Percentiles rank a stretch among this genome's conserved stretches.
Evolutionary conservation across 2,329 filamentous ascomycete species (phyloP).

Genomic region (Scedosporium apiospermum): DNA sequence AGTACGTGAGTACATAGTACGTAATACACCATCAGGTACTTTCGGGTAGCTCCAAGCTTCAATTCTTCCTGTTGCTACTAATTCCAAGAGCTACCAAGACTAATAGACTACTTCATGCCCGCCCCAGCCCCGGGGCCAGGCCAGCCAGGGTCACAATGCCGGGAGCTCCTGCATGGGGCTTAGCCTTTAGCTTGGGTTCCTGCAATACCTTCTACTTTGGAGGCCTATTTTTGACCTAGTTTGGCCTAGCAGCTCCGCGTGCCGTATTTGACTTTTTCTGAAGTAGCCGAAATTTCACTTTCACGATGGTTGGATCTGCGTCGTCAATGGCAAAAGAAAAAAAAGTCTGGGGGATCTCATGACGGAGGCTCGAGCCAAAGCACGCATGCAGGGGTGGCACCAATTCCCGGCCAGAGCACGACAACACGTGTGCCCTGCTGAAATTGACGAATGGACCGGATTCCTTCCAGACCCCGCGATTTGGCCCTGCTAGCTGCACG

Average conservation of each 20-base stretch:
- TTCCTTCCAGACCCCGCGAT: neutral
- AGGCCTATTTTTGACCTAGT: neutral
- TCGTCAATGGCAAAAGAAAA: neutral
- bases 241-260: neutral
- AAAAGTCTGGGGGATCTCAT: conserved; percentile 5
- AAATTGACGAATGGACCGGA: neutral
- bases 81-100: neutral
- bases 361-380: neutral
- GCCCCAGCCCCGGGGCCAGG: neutral
- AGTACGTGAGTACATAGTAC: neutral
- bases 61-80: neutral
- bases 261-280: neutral
- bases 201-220: neutral
- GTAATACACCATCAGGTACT: neutral
- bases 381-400: neutral
- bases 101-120: neutral
- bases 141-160: neutral
- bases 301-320: neutral
- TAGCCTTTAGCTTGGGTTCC: neutral
- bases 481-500: neutral
- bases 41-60: neutral
- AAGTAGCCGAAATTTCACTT: neutral
- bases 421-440: neutral
- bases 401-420: neutral
- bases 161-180: neutral